These are phyloP conservation scores for Hymenoscyphus albidus DNA, from an alignment of 2,329 filamentous ascomycete genomes.

Conservation along the genomic window DNA sequence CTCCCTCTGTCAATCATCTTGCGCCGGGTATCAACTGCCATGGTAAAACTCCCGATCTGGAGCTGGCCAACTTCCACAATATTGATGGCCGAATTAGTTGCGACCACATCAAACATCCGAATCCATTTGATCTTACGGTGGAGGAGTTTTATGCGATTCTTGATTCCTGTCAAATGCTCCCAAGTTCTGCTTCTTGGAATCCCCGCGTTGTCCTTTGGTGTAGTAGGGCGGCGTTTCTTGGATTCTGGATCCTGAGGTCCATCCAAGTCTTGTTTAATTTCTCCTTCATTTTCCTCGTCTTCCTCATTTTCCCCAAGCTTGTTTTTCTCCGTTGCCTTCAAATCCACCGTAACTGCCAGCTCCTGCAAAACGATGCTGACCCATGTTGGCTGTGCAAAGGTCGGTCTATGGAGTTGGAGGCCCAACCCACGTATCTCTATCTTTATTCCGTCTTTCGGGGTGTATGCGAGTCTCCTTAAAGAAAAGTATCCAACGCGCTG, in stretches of 20 bases:
- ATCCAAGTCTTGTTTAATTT: slow-evolving; percentile 25
- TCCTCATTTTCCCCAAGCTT: slow-evolving; percentile 23
- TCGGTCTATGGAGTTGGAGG: slow-evolving; percentile 84
- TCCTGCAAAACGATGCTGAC: slow-evolving; percentile 85
- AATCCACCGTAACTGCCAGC: slow-evolving; percentile 77
- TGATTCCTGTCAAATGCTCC: slow-evolving; percentile 71
- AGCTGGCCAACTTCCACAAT: slow-evolving; percentile 79
- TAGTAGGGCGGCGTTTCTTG: slow-evolving; percentile 22
- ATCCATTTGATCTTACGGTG: slow-evolving; percentile 88
- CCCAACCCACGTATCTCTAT: slow-evolving; percentile 88
- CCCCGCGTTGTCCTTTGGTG: slow-evolving; percentile 28
- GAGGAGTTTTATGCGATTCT: slow-evolving; percentile 80
- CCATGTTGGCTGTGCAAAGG: slow-evolving; percentile 97
- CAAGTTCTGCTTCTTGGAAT: slow-evolving; percentile 66
- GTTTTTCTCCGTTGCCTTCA: slow-evolving; percentile 58
- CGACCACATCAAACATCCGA: slow-evolving; percentile 82
- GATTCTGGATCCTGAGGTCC: slow-evolving; percentile 20
- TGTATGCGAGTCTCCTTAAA: slow-evolving; percentile 84
- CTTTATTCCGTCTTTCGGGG: slow-evolving; percentile 80
- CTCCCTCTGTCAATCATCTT: slow-evolving; percentile 89
- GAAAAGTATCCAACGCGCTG: slow-evolving; percentile 93
- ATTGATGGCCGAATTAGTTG: slow-evolving; percentile 72
- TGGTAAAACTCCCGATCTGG: slow-evolving; percentile 77
- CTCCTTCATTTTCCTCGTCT: slow-evolving; percentile 27
- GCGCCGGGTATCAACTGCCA: slow-evolving; percentile 84